Base-by-base conservation (phyloP, 345 rosid species). In the Abelmoschus esculentus region DNA sequence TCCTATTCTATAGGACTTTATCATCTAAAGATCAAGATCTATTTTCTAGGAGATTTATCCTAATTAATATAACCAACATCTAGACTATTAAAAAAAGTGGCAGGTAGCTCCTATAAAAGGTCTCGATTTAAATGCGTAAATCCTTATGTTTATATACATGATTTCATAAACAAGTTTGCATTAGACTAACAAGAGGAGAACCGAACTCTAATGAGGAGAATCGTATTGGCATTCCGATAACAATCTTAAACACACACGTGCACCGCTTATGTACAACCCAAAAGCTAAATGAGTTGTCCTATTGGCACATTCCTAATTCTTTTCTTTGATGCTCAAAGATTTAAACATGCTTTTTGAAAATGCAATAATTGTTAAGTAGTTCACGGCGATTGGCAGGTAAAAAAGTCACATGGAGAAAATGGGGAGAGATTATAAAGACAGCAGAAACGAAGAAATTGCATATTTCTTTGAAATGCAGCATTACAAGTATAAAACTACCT, bases 401-500 rank as follows among this genome's bases (percentile, higher is more conserved):
- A 7, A 42, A 52, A 42, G 13, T 11, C 49, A 19, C 17, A 64
- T 18, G 32, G 32, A 7, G 19, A 19, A 32, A 64, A 64, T 2
- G 36, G 13, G 34, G 11, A 42, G 53, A 44, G 18, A 44, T 19
- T 0, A 64, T 18, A 40, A 18, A 40, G 9, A 28, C 15, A 3
- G 4, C 31, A 62, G 26, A 38, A 38, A 62, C 40, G 31, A 62
- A 40, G 32, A 40, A 36, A 26, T 18, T 11, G 26, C 31, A 59
- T 5, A 22, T 42, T 61, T 57, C n/a, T 36, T 47, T 9, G 60
- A 14, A 5, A 66, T 26, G 18, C 11, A 32, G 32, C 7, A 26
- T 44, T 1, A 47, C 38, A 29, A 49, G 70, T 12, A 42, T 46
- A 62, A 17, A 67, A 78, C 50, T 6, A 72, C 87, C 64, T 81